A percentile compares a stretch with the other conserved stretches of the same genome.
phyloP scores from a whole-genome alignment of 148 eudicot species.

The Amaranthus palmeri region DNA sequence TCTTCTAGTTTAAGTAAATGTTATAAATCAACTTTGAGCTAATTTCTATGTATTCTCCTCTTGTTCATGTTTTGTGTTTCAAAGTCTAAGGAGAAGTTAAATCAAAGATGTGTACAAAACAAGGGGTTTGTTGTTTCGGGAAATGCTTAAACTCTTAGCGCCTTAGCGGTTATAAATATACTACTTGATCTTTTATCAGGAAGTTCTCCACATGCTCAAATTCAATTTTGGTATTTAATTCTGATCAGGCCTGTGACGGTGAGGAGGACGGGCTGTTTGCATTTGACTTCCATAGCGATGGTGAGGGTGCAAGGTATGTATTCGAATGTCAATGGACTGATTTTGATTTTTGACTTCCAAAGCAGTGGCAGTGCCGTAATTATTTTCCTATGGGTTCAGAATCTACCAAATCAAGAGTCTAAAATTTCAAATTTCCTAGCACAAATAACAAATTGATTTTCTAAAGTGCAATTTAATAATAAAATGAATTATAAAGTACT shows the following conservation, averaged over 20 bases:
- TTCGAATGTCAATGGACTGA: not conserved
- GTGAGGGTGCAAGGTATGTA: constrained; percentile 73
- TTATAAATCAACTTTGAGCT: not conserved
- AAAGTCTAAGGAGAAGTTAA: not conserved
- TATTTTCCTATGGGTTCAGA: no score
- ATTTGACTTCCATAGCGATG: constrained; percentile 94
- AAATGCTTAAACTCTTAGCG: not conserved
- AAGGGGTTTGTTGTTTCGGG: not conserved
- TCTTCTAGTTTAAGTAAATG: not conserved
- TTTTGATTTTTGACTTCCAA: not conserved
- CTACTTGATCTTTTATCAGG: not conserved
- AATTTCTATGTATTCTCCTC: not conserved
- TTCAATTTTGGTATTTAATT: constrained; percentile 7
- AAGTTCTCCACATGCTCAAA: not conserved
- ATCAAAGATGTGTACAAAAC: not conserved
- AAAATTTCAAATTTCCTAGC: no score
- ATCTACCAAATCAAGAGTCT: no score
- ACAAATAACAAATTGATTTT: no score
- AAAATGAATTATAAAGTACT: no score
- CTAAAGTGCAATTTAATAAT: no score
- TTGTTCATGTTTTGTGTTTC: not conserved
- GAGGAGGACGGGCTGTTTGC: constrained; percentile 85
- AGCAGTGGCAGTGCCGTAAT: no score
- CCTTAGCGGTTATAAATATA: not conserved
- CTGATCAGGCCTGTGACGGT: constrained; percentile 65